Evolutionary conservation across 169 alveolate species (phyloP).

Genomic region (Babesia bigemina): DNA sequence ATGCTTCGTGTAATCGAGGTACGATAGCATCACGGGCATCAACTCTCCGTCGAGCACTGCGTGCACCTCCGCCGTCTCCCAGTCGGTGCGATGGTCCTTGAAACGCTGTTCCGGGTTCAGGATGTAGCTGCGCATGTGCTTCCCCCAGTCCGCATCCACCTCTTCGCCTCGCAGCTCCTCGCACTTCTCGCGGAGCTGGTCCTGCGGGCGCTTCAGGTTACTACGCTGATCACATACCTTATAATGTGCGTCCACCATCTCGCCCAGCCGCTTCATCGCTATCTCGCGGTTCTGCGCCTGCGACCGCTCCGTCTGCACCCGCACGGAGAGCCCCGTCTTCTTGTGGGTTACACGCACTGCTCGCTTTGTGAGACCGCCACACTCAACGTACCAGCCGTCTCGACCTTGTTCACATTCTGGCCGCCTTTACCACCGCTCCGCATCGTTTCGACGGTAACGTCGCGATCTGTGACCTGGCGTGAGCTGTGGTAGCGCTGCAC

Average conservation of each 20-base stretch:
- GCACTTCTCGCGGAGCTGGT: conserved; percentile 39
- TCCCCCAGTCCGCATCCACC: conserved; percentile 64
- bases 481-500: conserved; percentile 59
- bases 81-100: conserved; percentile 68
- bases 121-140: conserved; percentile 67
- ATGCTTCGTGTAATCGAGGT: conserved; percentile 13
- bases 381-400: conserved; percentile 82
- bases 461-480: conserved; percentile 78
- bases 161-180: conserved; percentile 64
- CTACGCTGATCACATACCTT: conserved; percentile 15
- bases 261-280: conserved; percentile 72
- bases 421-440: conserved; percentile 95
- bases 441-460: conserved; percentile 86
- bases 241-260: conserved; percentile 66
- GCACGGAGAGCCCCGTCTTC: conserved; percentile 89
- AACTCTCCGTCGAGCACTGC: conserved; percentile 65
- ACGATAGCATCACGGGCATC: conserved; percentile 53
- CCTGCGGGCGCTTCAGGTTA: conserved; percentile 5
- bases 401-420: conserved; percentile 92
- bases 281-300: conserved; percentile 72
- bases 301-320: conserved; percentile 75
- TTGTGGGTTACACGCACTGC: conserved; percentile 88
- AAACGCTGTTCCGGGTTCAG: conserved; percentile 68
- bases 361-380: neutral
- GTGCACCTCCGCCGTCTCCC: conserved; percentile 44